These are phyloP conservation scores for Kwoniella dendrophila DNA, from an alignment of 768 basidiomycete genomes.

Conservation along the genomic window DNA sequence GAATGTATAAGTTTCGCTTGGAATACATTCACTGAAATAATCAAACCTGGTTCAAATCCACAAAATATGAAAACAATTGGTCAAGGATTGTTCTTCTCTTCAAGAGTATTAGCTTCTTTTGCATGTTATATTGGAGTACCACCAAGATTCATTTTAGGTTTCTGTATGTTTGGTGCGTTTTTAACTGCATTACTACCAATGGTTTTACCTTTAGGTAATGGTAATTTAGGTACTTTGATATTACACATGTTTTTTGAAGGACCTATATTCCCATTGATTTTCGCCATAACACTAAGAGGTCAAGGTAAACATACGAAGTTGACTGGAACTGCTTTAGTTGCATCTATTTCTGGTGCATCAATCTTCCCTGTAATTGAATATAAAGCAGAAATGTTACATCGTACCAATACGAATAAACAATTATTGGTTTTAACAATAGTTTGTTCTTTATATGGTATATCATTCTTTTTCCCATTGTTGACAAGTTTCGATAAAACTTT, in stretches of 20 bases:
- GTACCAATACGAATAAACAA: constrained; percentile 11
- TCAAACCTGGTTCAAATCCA: constrained; percentile 30
- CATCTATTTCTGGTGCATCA: constrained; percentile 43
- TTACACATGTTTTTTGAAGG: constrained; percentile 47
- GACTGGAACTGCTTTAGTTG: constrained; percentile 36
- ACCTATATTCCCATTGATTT: constrained; percentile 50
- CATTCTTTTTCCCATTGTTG: constrained; percentile 11
- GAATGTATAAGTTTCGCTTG: constrained; percentile 45
- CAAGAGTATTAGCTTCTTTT: constrained; percentile 44
- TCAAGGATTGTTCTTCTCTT: constrained; percentile 42
- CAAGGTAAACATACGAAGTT: constrained; percentile 49
- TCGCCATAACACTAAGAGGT: constrained; percentile 47
- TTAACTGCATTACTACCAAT: constrained; percentile 33
- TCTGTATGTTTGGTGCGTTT: constrained; percentile 40
- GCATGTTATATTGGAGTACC: constrained; percentile 43
- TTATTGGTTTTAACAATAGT: constrained; percentile 17
- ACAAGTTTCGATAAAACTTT: not conserved
- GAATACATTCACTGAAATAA: constrained; percentile 14
- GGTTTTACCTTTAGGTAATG: constrained; percentile 27
- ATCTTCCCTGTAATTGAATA: constrained; percentile 42
- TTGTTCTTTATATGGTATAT: constrained; percentile 15
- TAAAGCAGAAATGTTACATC: constrained; percentile 29
- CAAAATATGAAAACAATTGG: constrained; percentile 34
- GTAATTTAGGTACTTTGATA: constrained; percentile 34
- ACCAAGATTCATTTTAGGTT: constrained; percentile 36